Evolutionary conservation across 2,329 filamentous ascomycete genomes (phyloP).

Genomic region (Microcyclospora tardicrescens): DNA sequence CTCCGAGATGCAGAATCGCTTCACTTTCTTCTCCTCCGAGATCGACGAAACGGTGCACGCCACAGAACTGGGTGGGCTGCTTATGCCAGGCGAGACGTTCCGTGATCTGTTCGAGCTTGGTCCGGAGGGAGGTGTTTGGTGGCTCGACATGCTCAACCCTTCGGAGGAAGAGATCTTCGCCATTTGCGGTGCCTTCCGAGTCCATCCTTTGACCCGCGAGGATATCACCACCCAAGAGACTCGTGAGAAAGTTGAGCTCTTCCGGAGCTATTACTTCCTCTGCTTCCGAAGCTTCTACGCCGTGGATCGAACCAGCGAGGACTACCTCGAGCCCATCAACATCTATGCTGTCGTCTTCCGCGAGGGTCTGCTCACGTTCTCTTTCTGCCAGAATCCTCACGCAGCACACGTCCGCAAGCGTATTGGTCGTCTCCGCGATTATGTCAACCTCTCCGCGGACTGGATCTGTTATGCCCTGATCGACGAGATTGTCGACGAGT

Average conservation of each 20-base stretch:
- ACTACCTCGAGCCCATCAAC: slow-evolving; percentile 88
- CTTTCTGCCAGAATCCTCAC: slow-evolving; percentile 76
- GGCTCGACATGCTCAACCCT: slow-evolving; percentile 87
- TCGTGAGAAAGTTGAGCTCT: slow-evolving; percentile 95
- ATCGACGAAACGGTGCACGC: slow-evolving; percentile 90
- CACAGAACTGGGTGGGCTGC: slow-evolving; percentile 71
- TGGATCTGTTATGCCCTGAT: slow-evolving; percentile 99
- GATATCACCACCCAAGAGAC: slow-evolving; percentile 93
- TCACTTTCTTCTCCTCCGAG: slow-evolving; percentile 94
- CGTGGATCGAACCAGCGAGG: slow-evolving; percentile 61
- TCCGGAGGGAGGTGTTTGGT: slow-evolving; percentile 79
- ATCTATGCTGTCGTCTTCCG: slow-evolving; percentile 95
- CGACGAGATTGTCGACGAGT: slow-evolving; percentile 94
- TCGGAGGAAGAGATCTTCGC: slow-evolving; percentile 77
- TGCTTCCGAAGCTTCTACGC: slow-evolving; percentile 92
- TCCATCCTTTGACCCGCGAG: slow-evolving; percentile 90
- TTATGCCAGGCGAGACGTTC: slow-evolving; percentile 81
- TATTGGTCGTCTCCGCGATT: slow-evolving; percentile 86
- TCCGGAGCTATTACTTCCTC: slow-evolving; percentile 95
- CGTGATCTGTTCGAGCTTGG: slow-evolving; percentile 70
- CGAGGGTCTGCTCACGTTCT: slow-evolving; percentile 89
- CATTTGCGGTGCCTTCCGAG: slow-evolving; percentile 86
- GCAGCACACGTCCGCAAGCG: slow-evolving; percentile 79
- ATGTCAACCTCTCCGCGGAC: slow-evolving; percentile 85
- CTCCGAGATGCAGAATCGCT: slow-evolving; percentile 50